These are phyloP conservation scores for Rhodosporidiobolus sp. DNA, from an alignment of 768 basidiomycete species.

Conservation along the genomic window DNA sequence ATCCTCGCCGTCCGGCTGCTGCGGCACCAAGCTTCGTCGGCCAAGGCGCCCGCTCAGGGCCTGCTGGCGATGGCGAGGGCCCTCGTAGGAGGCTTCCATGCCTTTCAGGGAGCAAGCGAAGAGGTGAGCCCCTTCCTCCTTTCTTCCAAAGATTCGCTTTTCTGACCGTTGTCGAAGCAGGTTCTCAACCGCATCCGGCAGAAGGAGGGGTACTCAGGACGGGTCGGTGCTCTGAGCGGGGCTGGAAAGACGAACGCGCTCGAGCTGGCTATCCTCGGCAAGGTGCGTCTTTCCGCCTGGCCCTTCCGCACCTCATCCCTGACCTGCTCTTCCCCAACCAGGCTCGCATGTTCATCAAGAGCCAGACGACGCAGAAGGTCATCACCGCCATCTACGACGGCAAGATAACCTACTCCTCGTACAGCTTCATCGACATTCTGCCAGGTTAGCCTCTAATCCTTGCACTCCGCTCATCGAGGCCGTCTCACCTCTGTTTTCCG, in stretches of 20 bases:
- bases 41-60: conserved; percentile 4
- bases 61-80: conserved; percentile 35
- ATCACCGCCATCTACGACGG: conserved; percentile 49
- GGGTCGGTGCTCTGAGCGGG: conserved; percentile 28
- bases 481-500: background rate
- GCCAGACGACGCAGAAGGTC: conserved; percentile 34
- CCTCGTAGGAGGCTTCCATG: conserved; percentile 37
- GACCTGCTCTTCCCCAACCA: background rate
- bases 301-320: no score
- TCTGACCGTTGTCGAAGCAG: no score
- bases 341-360: conserved; percentile 47
- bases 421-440: conserved; percentile 45
- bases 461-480: background rate
- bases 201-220: conserved; percentile 49
- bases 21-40: conserved; percentile 15
- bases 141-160: background rate
- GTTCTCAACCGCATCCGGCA: conserved; percentile 36
- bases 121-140: conserved; percentile 1
- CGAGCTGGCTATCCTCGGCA: conserved; percentile 35
- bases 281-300: background rate
- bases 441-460: conserved; percentile 29
- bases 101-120: conserved; percentile 38
- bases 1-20: conserved; percentile 30
- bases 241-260: conserved; percentile 37
- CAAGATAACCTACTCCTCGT: conserved; percentile 50